phyloP scores from a whole-genome alignment of 805 yeast species.

The Metschnikowia baotianmanensis region DNA sequence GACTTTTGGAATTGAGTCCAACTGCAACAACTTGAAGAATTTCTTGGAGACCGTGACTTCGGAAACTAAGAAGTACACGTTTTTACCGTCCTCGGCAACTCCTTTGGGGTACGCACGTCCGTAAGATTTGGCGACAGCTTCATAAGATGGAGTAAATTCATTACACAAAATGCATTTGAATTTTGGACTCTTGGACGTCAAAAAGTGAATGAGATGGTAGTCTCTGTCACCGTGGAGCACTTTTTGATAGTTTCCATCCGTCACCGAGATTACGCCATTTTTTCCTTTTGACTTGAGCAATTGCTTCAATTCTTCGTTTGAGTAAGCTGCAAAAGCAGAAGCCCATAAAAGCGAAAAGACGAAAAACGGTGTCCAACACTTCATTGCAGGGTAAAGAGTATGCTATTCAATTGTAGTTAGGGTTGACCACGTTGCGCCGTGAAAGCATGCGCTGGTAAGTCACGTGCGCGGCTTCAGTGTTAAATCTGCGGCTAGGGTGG shows the following conservation, averaged over 20 bases:
- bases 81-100: slow-evolving; percentile 30
- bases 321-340: slow-evolving; percentile 16
- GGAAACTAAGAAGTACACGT: slow-evolving; percentile 67
- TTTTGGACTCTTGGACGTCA: slow-evolving; percentile 72
- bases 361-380: slow-evolving; percentile 14
- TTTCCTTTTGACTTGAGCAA: slow-evolving; percentile 14
- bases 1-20: slow-evolving; percentile 78
- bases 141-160: slow-evolving; percentile 64
- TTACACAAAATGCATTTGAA: slow-evolving; percentile 77
- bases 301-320: slow-evolving; percentile 14
- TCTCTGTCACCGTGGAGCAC: slow-evolving; percentile 66
- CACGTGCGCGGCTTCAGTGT: slow-evolving; percentile 6
- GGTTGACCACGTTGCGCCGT: slow-evolving; percentile 7
- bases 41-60: slow-evolving; percentile 62
- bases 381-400: slow-evolving; percentile 2
- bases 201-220: slow-evolving; percentile 58
- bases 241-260: slow-evolving; percentile 57
- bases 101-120: slow-evolving; percentile 52
- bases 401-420: background rate
- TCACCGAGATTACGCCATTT: slow-evolving; percentile 30
- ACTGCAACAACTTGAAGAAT: slow-evolving; percentile 49
- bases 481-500: background rate
- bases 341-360: slow-evolving; percentile 15
- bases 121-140: slow-evolving; percentile 58
- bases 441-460: background rate